Evolutionary conservation across 257 asterid genomes (phyloP).

Genomic region (Solanum etuberosum): DNA sequence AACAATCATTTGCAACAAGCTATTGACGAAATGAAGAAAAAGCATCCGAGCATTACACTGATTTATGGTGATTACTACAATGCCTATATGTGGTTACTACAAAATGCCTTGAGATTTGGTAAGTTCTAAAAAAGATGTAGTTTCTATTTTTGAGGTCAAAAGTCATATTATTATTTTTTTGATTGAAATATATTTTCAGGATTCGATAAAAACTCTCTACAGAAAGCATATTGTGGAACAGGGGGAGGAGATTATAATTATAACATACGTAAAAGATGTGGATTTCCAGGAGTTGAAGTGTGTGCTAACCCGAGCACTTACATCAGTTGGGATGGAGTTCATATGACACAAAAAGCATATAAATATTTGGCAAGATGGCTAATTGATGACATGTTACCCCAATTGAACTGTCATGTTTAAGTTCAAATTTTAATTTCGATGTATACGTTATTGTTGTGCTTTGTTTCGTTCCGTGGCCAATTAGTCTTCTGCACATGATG

Average conservation of each 20-base stretch:
- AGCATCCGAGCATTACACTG: not conserved
- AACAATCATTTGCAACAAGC: not conserved
- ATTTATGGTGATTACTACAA: constrained; percentile 5
- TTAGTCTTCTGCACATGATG: too few relatives aligned
- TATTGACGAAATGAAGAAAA: not conserved
- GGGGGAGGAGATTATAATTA: not conserved
- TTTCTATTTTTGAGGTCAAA: too few relatives aligned
- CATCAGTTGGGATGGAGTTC: not conserved
- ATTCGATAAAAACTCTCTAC: not conserved
- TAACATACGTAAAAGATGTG: not conserved
- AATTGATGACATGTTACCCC: not conserved
- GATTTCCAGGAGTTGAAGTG: not conserved
- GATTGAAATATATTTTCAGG: not conserved
- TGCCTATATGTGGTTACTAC: not conserved
- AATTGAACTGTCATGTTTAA: not conserved
- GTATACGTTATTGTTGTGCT: too few relatives aligned
- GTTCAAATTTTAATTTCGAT: not conserved
- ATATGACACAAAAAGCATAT: not conserved
- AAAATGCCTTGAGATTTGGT: not conserved
- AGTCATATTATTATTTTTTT: too few relatives aligned
- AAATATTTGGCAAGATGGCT: not conserved
- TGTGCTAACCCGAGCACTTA: not conserved
- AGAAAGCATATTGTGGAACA: not conserved
- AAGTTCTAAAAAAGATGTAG: not conserved
- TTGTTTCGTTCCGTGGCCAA: too few relatives aligned